Conservation (phyloP, 805 yeast genomes). For the Candida silvicultrix region DNA sequence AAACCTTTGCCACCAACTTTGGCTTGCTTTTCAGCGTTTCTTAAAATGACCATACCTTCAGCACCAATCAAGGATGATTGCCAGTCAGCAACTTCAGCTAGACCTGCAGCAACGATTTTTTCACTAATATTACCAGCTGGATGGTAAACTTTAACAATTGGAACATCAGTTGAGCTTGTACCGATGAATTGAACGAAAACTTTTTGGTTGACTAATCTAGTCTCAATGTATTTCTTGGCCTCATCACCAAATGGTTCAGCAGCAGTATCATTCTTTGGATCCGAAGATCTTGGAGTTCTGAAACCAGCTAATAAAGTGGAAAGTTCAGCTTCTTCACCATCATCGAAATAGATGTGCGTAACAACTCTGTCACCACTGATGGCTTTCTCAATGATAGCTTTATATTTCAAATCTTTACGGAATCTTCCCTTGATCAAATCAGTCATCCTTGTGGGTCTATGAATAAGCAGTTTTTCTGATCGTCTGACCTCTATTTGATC, state of each 20-base stretch:
- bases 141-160: conserved; percentile 53
- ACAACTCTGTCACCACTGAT: conserved; percentile 75
- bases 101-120: conserved; percentile 59
- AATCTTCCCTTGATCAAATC: conserved; percentile 20
- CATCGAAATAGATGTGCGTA: conserved; percentile 44
- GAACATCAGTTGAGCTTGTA: conserved; percentile 52
- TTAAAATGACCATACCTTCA: conserved; percentile 48
- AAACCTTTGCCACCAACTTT: conserved; percentile 47
- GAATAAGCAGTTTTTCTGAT: no score
- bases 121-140: conserved; percentile 77
- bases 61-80: conserved; percentile 68
- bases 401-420: conserved; percentile 21
- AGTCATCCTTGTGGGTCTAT: conserved; percentile 1
- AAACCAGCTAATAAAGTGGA: conserved; percentile 71
- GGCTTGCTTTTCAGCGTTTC: conserved; percentile 63
- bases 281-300: conserved; percentile 62
- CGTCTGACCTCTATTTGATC: no score
- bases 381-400: conserved; percentile 66
- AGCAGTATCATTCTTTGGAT: conserved; percentile 26
- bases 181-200: conserved; percentile 56
- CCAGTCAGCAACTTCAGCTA: conserved; percentile 76
- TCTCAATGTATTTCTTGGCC: conserved; percentile 58
- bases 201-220: conserved; percentile 54
- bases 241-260: conserved; percentile 59
- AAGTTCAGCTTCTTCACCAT: conserved; percentile 46